These are phyloP conservation scores for Sarcocystis neurona DNA, from an alignment of 169 alveolate genomes.

Conservation along the genomic window DNA sequence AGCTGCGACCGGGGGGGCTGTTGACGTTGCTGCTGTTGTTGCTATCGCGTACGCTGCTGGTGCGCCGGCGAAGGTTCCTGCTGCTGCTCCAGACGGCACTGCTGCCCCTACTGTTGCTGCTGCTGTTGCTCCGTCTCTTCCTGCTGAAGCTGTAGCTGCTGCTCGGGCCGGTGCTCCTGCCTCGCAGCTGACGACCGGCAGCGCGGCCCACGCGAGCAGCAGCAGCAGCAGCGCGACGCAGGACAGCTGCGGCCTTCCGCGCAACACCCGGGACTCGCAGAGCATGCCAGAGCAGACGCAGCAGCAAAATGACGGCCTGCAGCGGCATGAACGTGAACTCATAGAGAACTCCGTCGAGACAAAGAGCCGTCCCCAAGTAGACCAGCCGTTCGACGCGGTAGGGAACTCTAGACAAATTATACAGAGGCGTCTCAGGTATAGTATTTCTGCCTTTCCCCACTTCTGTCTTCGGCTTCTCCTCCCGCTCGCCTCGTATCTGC, in stretches of 20 bases:
- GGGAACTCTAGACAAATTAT: constrained; percentile 37
- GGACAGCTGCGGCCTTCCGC: too few species aligned
- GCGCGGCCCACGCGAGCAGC: too few species aligned
- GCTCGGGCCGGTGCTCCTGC: too few species aligned
- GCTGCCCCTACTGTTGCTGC: constrained; percentile 2
- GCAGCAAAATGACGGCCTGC: constrained; percentile 42
- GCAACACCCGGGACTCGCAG: too few species aligned
- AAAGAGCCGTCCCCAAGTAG: constrained; percentile 65
- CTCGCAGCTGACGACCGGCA: too few species aligned
- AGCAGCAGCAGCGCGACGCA: too few species aligned
- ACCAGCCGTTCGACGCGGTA: constrained; percentile 58
- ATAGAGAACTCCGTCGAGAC: constrained; percentile 72
- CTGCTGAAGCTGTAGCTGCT: background rate
- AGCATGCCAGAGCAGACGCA: background rate
- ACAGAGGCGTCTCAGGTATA: constrained; percentile 49
- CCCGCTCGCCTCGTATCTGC: background rate
- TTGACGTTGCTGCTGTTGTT: too few species aligned
- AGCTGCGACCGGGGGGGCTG: too few species aligned
- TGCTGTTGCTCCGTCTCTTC: background rate
- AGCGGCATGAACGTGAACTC: constrained; percentile 75
- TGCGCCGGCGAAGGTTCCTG: background rate
- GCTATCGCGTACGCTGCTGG: too few species aligned
- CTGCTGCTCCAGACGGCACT: constrained; percentile 12
- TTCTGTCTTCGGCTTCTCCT: background rate
- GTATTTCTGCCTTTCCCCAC: background rate